These are phyloP conservation scores for Serendipita sp. DNA, from an alignment of 768 basidiomycete species.

Conservation along the genomic window DNA sequence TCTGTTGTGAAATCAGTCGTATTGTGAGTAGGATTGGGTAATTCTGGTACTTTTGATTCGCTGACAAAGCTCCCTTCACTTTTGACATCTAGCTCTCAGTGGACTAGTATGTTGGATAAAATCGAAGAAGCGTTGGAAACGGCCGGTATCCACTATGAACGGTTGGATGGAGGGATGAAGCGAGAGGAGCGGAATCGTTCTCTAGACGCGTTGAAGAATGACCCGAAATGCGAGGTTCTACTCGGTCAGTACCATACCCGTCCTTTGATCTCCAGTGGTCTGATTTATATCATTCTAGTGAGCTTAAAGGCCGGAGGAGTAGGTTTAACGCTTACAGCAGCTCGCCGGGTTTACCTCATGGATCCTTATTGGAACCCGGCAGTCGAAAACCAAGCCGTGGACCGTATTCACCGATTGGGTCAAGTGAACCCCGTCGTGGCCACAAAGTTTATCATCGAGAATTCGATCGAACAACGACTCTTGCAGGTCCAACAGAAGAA, in stretches of 20 bases:
- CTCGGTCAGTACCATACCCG: constrained; percentile 21
- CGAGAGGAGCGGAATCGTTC: constrained; percentile 82
- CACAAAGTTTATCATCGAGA: constrained; percentile 83
- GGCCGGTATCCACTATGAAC: constrained; percentile 71
- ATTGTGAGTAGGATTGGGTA: constrained; percentile 46
- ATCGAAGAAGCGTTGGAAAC: constrained; percentile 80
- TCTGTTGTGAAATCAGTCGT: constrained; percentile 80
- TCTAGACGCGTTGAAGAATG: constrained; percentile 82
- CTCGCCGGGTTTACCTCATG: constrained; percentile 87
- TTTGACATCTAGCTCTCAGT: constrained; percentile 52
- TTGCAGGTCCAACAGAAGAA: constrained; percentile 92
- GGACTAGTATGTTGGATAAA: constrained; percentile 89
- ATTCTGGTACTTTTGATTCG: constrained; percentile 8
- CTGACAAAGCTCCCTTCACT: constrained; percentile 7
- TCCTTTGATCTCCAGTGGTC: not conserved
- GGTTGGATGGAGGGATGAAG: constrained; percentile 96
- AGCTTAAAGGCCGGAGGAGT: constrained; percentile 96
- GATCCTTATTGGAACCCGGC: constrained; percentile 98
- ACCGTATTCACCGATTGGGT: constrained; percentile 93
- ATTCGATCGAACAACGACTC: constrained; percentile 84
- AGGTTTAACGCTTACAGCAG: constrained; percentile 87
- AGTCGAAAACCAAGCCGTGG: constrained; percentile 94
- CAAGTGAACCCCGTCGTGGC: constrained; percentile 86
- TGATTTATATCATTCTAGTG: constrained; percentile 26
- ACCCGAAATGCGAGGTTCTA: constrained; percentile 83